Conservation (phyloP, 108 stramenopile genomes). For the Nannochloropsis gaditana region DNA sequence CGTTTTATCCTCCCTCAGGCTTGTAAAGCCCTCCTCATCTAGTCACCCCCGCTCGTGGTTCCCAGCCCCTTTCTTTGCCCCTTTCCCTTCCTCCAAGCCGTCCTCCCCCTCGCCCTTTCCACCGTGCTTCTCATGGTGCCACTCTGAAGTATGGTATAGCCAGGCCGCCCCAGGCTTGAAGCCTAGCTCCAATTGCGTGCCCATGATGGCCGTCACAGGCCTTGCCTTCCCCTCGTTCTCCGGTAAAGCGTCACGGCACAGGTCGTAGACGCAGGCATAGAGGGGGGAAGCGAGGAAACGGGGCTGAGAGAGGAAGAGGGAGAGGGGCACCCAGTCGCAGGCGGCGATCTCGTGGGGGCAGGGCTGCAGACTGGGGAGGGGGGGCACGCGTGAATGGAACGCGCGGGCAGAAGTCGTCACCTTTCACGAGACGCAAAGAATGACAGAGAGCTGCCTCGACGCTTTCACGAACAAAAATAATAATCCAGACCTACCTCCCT, state of each 20-base stretch:
- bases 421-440: too few species aligned
- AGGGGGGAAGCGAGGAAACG: not conserved
- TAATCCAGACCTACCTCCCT: not conserved
- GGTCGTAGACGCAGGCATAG: not conserved
- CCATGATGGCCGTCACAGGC: not conserved
- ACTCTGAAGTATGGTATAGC: not conserved
- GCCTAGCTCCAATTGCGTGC: not conserved
- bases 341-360: not conserved
- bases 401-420: not conserved
- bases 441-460: not conserved
- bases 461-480: not conserved
- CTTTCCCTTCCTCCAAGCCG: not conserved
- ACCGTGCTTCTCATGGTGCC: not conserved
- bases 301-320: not conserved
- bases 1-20: too few species aligned
- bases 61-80: not conserved
- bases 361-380: not conserved
- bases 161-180: not conserved
- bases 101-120: not conserved
- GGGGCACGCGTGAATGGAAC: not conserved
- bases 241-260: not conserved
- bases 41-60: too few species aligned
- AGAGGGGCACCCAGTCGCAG: not conserved
- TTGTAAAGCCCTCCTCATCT: too few species aligned
- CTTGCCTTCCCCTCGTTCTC: not conserved